Percentiles rank a stretch among this genome's conserved stretches.
Conservation (phyloP, 768 basidiomycete species). For the Vararia minispora region DNA sequence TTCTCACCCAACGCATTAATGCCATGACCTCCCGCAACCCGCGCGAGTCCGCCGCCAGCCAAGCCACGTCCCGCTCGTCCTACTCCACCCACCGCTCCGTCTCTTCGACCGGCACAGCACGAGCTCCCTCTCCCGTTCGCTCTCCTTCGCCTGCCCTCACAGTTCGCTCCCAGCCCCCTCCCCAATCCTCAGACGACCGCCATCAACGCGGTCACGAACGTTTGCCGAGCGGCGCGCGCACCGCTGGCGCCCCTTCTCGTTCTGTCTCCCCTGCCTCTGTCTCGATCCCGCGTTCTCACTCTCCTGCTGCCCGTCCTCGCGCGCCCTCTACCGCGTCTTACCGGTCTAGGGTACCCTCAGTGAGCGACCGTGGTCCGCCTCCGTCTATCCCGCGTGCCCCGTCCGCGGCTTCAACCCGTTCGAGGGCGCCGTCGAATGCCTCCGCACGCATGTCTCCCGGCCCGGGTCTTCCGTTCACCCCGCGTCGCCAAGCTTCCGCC, state of each 20-base stretch:
- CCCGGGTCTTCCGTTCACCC: not conserved
- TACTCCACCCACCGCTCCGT: not conserved
- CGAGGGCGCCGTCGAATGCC: conserved; percentile 16
- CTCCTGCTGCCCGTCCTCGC: not conserved
- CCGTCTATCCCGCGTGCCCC: not conserved
- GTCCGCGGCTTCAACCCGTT: conserved; percentile 5
- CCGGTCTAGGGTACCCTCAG: not conserved
- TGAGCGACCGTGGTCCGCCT: conserved; percentile 2
- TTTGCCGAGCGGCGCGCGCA: no score
- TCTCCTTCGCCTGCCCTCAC: not conserved
- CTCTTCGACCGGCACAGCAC: not conserved
- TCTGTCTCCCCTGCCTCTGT: not conserved
- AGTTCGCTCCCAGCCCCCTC: not conserved
- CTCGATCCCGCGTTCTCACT: not conserved
- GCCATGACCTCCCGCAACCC: not conserved
- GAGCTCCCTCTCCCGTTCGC: not conserved
- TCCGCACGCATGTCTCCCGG: conserved; percentile 10
- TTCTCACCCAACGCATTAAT: conserved; percentile 24
- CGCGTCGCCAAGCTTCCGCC: no score
- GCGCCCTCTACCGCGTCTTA: not conserved
- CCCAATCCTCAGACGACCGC: not conserved
- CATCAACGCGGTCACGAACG: not conserved
- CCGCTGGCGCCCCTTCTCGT: no score
- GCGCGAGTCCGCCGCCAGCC: not conserved
- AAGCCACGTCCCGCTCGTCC: not conserved